These are phyloP conservation scores for Plasmopara muralis DNA, from an alignment of 352 stramenopile genomes.

Conservation along the genomic window DNA sequence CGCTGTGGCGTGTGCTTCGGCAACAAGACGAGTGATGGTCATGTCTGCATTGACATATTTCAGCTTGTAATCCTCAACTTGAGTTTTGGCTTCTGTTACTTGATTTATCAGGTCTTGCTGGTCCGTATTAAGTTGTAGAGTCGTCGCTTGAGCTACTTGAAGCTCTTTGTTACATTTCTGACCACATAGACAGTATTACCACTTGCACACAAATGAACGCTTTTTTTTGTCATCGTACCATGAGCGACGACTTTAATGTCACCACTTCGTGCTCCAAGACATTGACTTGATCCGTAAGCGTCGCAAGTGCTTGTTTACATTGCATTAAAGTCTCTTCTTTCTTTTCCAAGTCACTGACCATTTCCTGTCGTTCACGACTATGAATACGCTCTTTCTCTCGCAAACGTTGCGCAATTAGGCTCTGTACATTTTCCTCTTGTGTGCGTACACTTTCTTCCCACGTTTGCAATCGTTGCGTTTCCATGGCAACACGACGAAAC, in stretches of 20 bases:
- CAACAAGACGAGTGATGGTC: conserved; percentile 18
- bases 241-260: conserved; percentile 18
- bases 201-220: background rate
- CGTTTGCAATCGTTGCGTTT: conserved; percentile 40
- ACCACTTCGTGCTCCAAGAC: conserved; percentile 18
- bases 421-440: conserved; percentile 43
- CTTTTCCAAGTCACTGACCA: conserved; percentile 20
- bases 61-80: conserved; percentile 13
- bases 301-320: conserved; percentile 21
- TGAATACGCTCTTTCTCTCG: conserved; percentile 44
- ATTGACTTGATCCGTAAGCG: conserved; percentile 15
- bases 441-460: conserved; percentile 39
- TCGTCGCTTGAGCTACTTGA: conserved; percentile 8
- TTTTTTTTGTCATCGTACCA: conserved; percentile 9
- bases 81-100: conserved; percentile 20
- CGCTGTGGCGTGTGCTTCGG: conserved; percentile 18
- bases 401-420: conserved; percentile 32
- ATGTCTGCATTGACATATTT: conserved; percentile 9
- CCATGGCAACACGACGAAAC: conserved; percentile 34
- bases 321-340: conserved; percentile 29
- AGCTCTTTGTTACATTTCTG: conserved; percentile 24
- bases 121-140: conserved; percentile 20
- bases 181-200: background rate
- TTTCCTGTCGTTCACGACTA: conserved; percentile 36
- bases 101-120: conserved; percentile 13